These are phyloP conservation scores for Verticillium zaregamsianum DNA, from an alignment of 2,329 filamentous ascomycete species.

Conservation along the genomic window DNA sequence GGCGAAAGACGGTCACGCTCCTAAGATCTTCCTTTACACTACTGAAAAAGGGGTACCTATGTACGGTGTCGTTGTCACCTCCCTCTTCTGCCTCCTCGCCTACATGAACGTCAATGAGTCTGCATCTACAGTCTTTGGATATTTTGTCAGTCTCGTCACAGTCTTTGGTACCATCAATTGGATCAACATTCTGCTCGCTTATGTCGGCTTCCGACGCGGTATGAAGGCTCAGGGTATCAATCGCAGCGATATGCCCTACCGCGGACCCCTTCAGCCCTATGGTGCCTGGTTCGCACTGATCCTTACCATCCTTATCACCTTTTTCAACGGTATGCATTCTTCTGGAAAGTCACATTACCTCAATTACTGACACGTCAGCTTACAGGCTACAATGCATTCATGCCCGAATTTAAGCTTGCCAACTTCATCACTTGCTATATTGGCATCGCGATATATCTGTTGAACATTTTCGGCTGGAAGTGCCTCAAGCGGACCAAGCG, in stretches of 20 bases:
- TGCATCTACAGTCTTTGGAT: conserved; percentile 14
- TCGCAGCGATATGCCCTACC: conserved; percentile 29
- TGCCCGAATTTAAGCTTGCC: conserved; percentile 7
- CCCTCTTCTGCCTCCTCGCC: conserved; percentile 30
- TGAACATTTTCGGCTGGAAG: conserved; percentile 66
- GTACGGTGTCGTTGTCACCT: conserved; percentile 28
- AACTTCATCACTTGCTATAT: conserved; percentile 74
- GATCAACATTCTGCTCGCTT: conserved; percentile 33
- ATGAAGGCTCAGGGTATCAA: conserved; percentile 32
- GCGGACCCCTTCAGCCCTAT: conserved; percentile 32
- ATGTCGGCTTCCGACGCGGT: conserved; percentile 32
- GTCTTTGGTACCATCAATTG: conserved; percentile 40
- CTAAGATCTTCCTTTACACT: conserved; percentile 26
- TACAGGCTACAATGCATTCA: conserved; percentile 6
- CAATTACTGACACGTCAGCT: neutral
- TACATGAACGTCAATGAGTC: conserved; percentile 17
- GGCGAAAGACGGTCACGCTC: conserved; percentile 35
- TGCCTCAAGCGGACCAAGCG: conserved; percentile 45
- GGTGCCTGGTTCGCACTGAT: conserved; percentile 11
- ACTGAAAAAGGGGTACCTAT: conserved; percentile 33
- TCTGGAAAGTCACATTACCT: neutral
- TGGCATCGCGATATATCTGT: conserved; percentile 71
- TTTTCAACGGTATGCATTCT: conserved; percentile 48
- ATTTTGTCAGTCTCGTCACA: conserved; percentile 26
- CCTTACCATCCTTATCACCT: conserved; percentile 44